Evolutionary conservation across 768 basidiomycete genomes (phyloP).

Genomic region (Termitomyces sp.): DNA sequence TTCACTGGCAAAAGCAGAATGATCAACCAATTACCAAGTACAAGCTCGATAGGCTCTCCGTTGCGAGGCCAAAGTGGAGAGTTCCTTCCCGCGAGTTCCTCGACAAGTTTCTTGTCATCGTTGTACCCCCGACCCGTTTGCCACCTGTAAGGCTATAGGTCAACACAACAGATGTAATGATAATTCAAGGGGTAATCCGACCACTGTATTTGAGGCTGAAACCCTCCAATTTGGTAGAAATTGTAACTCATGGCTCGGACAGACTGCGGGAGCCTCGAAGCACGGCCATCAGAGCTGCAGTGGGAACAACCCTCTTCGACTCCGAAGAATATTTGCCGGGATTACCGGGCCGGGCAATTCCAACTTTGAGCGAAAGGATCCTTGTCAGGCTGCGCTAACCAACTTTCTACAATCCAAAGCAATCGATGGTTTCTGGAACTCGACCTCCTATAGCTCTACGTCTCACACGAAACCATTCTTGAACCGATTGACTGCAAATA

Average conservation of each 20-base stretch:
- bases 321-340: background rate
- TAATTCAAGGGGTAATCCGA: background rate
- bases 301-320: background rate
- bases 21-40: slow-evolving; percentile 34
- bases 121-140: slow-evolving; percentile 13
- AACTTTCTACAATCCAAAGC: background rate
- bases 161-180: background rate
- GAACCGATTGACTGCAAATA: background rate
- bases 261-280: background rate
- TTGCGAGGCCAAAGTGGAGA: slow-evolving; percentile 30
- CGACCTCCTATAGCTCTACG: background rate
- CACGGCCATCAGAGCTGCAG: background rate
- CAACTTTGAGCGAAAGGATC: background rate
- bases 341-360: background rate
- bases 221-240: slow-evolving; percentile 30
- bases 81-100: slow-evolving; percentile 24
- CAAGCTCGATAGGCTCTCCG: slow-evolving; percentile 33
- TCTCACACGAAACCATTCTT: background rate
- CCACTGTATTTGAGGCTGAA: slow-evolving; percentile 25
- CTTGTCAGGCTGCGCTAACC: background rate
- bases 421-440: background rate
- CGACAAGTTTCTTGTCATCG: slow-evolving; percentile 35
- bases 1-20: background rate
- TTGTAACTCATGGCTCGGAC: slow-evolving; percentile 12
- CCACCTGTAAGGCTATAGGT: background rate